Base-by-base conservation (phyloP, 306 rosid species). In the Astragalus membranaceus region DNA sequence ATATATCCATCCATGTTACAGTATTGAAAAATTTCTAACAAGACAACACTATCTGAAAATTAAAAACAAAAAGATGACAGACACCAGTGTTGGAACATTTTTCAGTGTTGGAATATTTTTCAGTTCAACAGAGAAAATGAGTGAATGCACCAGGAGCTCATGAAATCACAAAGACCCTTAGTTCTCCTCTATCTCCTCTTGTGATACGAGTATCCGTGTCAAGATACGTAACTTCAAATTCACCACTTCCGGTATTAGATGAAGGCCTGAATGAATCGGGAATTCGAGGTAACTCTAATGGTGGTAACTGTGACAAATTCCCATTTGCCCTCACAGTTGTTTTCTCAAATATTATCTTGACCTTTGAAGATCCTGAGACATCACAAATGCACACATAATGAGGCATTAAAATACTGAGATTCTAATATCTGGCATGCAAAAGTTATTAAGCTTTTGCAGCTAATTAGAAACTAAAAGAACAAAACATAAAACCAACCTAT, bases 111-210 rank as follows among this genome's bases (percentile, higher is more conserved):
- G 64, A 30, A 39, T 36, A 10, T 7, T 39, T 37, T 35, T 5
- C 57, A 47, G 63, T 43, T 62, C 43, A 7, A 12, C 54, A 62
- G 37, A 50, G 48, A 73, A 68, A 70, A 9, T 48, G 65, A 4
- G 7, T 61, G 52, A 30, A 39, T 29, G 5, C 30, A 56, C 36
- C 69, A 59, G 50, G 67, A 47, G 33, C 72, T 84, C 80, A 94
- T 39, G 98, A 67, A 64, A 88, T 72, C 65, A 94, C 98, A 80
- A 94, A 94, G 58, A 94, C 91, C 81, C 98, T 85, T 43, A 94
- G 91, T 85, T 94, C 98, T 42, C 78, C 83, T 88, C 87, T 85
- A 48, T 94, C 97, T 80, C 98, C 97, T 79, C 97, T 78, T 13
- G 97, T 94, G 72, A 94, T 33, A 42, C 98, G 90, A 37, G 83